A percentile compares a stretch with the other conserved stretches of the same genome.
These are phyloP conservation scores for Podaxis sp. DNA, from an alignment of 768 basidiomycete species.

Conservation along the genomic window DNA sequence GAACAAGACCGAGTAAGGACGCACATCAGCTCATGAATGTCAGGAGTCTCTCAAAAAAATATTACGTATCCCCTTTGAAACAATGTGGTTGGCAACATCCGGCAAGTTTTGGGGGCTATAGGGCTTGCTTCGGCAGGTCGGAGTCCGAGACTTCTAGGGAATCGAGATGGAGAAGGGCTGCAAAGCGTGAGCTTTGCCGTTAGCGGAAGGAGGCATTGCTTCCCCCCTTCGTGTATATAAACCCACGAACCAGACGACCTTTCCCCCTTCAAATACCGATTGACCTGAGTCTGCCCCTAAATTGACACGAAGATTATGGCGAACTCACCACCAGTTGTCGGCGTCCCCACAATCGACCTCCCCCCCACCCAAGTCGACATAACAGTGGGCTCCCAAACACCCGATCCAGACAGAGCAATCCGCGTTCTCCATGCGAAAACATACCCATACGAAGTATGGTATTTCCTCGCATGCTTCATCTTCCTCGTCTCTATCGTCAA, in stretches of 20 bases:
- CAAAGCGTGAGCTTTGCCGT: not conserved
- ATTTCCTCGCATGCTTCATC: constrained; percentile 30
- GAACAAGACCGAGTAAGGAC: no score
- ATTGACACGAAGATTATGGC: not conserved
- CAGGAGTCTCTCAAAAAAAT: not conserved
- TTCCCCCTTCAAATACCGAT: not conserved
- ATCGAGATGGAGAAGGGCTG: not conserved
- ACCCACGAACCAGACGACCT: not conserved
- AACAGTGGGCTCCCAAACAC: not conserved
- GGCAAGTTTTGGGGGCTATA: not conserved
- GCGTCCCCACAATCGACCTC: not conserved
- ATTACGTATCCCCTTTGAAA: not conserved
- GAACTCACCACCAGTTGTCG: not conserved
- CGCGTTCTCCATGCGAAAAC: constrained; percentile 9
- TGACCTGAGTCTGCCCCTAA: not conserved
- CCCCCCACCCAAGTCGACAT: not conserved
- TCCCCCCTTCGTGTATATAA: not conserved
- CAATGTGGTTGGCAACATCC: not conserved
- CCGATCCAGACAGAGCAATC: not conserved
- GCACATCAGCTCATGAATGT: not conserved
- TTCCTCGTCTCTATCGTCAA: constrained; percentile 25
- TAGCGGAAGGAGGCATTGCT: not conserved
- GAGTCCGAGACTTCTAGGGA: not conserved
- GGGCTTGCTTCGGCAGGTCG: not conserved
- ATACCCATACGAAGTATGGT: constrained; percentile 35